These are phyloP conservation scores for Metarhizium humberi DNA, from an alignment of 2,329 filamentous ascomycete genomes.

Conservation along the genomic window DNA sequence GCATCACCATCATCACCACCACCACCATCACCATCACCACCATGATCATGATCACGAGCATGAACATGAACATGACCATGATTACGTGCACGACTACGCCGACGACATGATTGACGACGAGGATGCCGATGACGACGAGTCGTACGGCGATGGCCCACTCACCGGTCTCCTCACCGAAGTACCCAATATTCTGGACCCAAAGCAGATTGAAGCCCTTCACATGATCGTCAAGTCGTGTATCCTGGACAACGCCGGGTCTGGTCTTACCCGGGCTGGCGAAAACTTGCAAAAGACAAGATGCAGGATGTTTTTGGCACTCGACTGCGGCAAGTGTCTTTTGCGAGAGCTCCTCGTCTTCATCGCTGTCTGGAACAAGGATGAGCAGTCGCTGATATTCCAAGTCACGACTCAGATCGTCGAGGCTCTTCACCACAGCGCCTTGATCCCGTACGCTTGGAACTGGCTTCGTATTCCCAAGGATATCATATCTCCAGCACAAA, in stretches of 20 bases:
- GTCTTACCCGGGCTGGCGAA: slow-evolving; percentile 56
- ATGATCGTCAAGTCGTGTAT: slow-evolving; percentile 98
- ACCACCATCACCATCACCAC: slow-evolving; percentile 12
- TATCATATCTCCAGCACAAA: slow-evolving; percentile 91
- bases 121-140: slow-evolving; percentile 64
- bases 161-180: slow-evolving; percentile 87
- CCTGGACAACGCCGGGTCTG: slow-evolving; percentile 68
- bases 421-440: slow-evolving; percentile 77
- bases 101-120: slow-evolving; percentile 56
- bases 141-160: slow-evolving; percentile 68
- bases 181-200: slow-evolving; percentile 85
- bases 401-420: slow-evolving; percentile 95
- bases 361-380: slow-evolving; percentile 90
- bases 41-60: slow-evolving; percentile 16
- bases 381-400: slow-evolving; percentile 91
- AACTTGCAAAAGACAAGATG: slow-evolving; percentile 88
- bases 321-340: slow-evolving; percentile 82
- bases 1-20: slow-evolving; percentile 20
- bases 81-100: slow-evolving; percentile 27
- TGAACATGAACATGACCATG: slow-evolving; percentile 22
- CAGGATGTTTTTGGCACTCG: slow-evolving; percentile 79
- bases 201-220: slow-evolving; percentile 89
- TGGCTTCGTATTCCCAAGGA: slow-evolving; percentile 88
- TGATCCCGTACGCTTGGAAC: slow-evolving; percentile 88
- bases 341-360: slow-evolving; percentile 92